phyloP scores from a whole-genome alignment of 2,329 filamentous ascomycete species.

The Neoscytalidium dimidiatum region DNA sequence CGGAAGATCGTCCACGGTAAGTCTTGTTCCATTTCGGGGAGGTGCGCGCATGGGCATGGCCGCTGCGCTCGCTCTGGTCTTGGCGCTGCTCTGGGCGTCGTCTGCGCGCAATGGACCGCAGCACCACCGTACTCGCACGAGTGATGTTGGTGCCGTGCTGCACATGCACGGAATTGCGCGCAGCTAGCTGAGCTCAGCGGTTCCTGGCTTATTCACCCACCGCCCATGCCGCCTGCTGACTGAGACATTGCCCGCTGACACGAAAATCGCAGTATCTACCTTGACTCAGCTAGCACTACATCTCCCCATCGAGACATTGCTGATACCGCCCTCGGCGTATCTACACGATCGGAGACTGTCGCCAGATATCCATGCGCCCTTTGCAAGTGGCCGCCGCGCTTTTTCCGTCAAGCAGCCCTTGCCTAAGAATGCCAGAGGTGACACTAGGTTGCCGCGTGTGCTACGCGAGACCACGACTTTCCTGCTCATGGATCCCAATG shows the following conservation, averaged over 20 bases:
- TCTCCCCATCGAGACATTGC: constrained; percentile 53
- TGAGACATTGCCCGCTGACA: neutral
- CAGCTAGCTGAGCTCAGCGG: constrained; percentile 7
- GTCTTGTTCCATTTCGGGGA: constrained; percentile 21
- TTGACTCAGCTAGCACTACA: constrained; percentile 52
- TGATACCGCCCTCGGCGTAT: constrained; percentile 57
- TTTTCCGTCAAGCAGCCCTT: constrained; percentile 52
- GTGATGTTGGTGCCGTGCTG: neutral
- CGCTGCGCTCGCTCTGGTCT: neutral
- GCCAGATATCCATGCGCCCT: constrained; percentile 50
- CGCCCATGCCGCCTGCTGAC: neutral
- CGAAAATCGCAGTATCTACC: constrained; percentile 46
- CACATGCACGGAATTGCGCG: neutral
- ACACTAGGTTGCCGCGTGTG: constrained; percentile 52
- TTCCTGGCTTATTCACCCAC: constrained; percentile 3
- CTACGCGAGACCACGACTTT: constrained; percentile 56
- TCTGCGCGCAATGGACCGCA: neutral
- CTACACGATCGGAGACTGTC: constrained; percentile 55
- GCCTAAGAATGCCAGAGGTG: constrained; percentile 46
- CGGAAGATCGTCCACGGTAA: constrained; percentile 58
- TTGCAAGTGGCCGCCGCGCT: constrained; percentile 47
- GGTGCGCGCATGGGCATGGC: neutral
- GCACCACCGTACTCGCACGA: neutral
- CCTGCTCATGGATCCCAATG: constrained; percentile 49
- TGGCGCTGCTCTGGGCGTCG: neutral